Conservation (phyloP, 257 asterid species). For the Leonotis leonurus region DNA sequence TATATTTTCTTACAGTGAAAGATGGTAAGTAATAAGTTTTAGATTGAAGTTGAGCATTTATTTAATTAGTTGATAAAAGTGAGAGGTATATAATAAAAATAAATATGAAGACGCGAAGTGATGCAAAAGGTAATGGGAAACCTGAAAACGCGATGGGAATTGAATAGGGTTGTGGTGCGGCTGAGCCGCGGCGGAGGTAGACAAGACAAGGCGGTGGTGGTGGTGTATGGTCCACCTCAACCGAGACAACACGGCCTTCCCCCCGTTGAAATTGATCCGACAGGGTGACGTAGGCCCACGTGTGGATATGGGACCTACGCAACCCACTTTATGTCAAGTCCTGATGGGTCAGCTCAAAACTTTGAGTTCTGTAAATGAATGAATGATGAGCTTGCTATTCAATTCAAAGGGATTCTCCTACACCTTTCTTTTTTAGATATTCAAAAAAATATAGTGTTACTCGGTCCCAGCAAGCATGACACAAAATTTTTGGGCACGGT, state of each 20-base stretch:
- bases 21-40: too few species aligned
- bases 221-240: conserved; percentile 51
- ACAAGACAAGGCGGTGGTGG: conserved; percentile 24
- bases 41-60: too few species aligned
- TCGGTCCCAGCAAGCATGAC: too few species aligned
- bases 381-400: conserved; percentile 27
- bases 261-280: conserved; percentile 43
- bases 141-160: background rate
- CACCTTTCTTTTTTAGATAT: conserved; percentile 19
- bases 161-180: background rate
- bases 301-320: conserved; percentile 34
- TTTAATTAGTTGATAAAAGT: too few species aligned
- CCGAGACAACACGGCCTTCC: conserved; percentile 9
- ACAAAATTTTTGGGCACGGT: too few species aligned
- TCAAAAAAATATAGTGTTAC: too few species aligned
- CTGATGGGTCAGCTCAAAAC: conserved; percentile 28
- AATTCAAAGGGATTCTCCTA: conserved; percentile 53
- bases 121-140: background rate
- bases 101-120: too few species aligned
- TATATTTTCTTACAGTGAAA: too few species aligned
- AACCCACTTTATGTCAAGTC: conserved; percentile 38
- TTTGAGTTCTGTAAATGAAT: conserved; percentile 13
- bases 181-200: conserved; percentile 4
- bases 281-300: conserved; percentile 38
- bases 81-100: too few species aligned